A percentile compares a stretch with the other conserved stretches of the same genome.
These are phyloP conservation scores for Simmondsia chinensis DNA, from an alignment of 148 eudicot genomes.

Conservation along the genomic window DNA sequence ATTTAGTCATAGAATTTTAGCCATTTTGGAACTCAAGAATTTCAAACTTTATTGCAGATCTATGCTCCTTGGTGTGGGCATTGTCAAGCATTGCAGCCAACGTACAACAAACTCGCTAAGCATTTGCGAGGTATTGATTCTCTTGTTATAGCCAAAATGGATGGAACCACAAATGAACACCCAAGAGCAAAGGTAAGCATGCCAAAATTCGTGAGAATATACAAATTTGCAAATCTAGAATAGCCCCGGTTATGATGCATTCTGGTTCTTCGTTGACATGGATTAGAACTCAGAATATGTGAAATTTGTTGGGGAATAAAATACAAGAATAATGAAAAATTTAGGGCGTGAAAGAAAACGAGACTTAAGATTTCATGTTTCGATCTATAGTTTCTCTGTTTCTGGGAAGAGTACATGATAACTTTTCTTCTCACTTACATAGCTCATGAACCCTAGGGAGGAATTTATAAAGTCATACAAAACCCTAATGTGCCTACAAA, in stretches of 20 bases:
- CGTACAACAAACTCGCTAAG: conserved; percentile 80
- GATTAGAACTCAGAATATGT: neutral
- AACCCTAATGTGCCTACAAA: no score
- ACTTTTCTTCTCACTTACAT: no score
- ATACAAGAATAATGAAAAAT: neutral
- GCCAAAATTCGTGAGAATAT: neutral
- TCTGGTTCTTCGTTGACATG: neutral
- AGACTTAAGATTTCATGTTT: no score
- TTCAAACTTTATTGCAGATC: conserved; percentile 28
- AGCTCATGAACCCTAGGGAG: no score
- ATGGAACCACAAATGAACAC: conserved; percentile 95
- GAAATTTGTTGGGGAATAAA: neutral
- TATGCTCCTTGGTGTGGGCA: conserved; percentile 98
- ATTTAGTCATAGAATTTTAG: no score
- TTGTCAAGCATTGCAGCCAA: conserved; percentile 87
- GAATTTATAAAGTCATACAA: no score
- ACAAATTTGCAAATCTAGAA: neutral
- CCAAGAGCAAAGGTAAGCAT: conserved; percentile 70
- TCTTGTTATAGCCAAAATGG: conserved; percentile 86
- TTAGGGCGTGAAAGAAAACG: neutral
- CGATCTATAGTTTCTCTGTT: no score
- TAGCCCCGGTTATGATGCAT: no score
- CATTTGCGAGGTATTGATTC: conserved; percentile 75
- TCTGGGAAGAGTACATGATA: no score
- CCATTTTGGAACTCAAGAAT: no score